Evolutionary conservation across 768 basidiomycete genomes (phyloP).

Genomic region (Suillus plorans): DNA sequence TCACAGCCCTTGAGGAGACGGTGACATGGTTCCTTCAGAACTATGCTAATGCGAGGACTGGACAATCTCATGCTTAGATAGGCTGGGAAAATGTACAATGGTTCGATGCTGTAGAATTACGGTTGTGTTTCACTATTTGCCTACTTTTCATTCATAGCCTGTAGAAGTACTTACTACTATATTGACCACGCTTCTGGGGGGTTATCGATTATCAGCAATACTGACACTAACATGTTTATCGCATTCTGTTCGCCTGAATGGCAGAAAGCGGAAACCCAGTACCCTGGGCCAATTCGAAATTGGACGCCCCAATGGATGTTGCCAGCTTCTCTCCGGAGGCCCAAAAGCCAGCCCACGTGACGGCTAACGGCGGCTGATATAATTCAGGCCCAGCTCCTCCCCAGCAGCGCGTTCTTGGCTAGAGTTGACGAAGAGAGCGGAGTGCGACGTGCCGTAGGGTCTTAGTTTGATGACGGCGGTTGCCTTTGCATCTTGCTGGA

Average conservation of each 20-base stretch:
- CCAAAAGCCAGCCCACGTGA: conserved; percentile 18
- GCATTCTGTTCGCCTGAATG: conserved; percentile 38
- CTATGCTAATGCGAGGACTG: conserved; percentile 68
- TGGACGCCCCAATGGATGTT: conserved; percentile 42
- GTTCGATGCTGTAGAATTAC: not conserved
- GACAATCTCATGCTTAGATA: conserved; percentile 29
- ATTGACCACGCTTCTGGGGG: too few relatives aligned
- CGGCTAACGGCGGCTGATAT: not conserved
- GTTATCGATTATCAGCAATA: not conserved
- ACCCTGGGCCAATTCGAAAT: conserved; percentile 37
- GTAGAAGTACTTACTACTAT: not conserved
- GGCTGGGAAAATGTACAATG: not conserved
- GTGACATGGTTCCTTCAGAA: conserved; percentile 90
- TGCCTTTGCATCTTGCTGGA: conserved; percentile 24
- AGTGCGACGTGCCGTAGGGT: conserved; percentile 32
- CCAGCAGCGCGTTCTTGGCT: conserved; percentile 36
- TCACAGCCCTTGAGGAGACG: conserved; percentile 69
- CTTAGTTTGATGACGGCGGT: conserved; percentile 29
- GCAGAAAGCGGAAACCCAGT: conserved; percentile 43
- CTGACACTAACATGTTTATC: not conserved
- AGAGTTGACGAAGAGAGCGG: conserved; percentile 35
- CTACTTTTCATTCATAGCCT: not conserved
- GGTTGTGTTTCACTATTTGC: not conserved
- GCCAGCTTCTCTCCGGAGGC: conserved; percentile 14
- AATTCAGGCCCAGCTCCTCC: conserved; percentile 34